Base-by-base conservation (phyloP, 352 stramenopile genomes). In the Thalassiosira livingstoniorum region DNA sequence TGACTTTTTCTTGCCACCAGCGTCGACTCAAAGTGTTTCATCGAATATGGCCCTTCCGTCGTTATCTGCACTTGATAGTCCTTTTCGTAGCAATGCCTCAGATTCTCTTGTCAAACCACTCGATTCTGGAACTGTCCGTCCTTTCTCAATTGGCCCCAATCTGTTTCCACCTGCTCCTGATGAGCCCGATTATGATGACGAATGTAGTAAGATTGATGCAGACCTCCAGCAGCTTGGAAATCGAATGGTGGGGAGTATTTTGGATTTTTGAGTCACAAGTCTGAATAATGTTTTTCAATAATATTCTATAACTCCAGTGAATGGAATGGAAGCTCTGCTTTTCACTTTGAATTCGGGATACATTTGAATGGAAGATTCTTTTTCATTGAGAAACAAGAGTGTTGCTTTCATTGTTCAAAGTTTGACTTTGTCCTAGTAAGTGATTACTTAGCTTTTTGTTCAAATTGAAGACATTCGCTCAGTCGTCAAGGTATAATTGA, bases 211-310 rank as follows among this genome's bases (percentile, higher is more conserved):
- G 42, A 90, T 92, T 66, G 87, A 90, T 74, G 87, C 87, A 18
- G 80, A 92, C 37, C 69, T 92, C 27, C 87, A 87, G 42, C 77
- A 89, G 53, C 72, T 92, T 53, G 87, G 87, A 64, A 81, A 86
- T 57, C 80, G 87, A 63, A 92, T 92, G 87, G 78, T 85, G 32
- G 87, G 87, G 37, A 92, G 87, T 65, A 82, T 92, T 77, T 81
- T 92, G 53, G 87, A 92, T 78, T 88, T 88, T 67, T 90, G n/a
- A n/a, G n/a, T n/a, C n/a, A n/a, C n/a, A n/a, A n/a, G n/a, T n/a
- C n/a, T n/a, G n/a, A n/a, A n/a, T n/a, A n/a, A n/a, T n/a, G n/a
- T n/a, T n/a, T n/a, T n/a, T n/a, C n/a, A n/a, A n/a, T n/a, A n/a
- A n/a, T n/a, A n/a, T n/a, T n/a, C n/a, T n/a, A n/a, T n/a, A n/a